Evolutionary conservation across 2,329 filamentous ascomycete genomes (phyloP), one percentile per base, ranked within the genome.

Genomic region (Phialocephala subalpina): DNA sequence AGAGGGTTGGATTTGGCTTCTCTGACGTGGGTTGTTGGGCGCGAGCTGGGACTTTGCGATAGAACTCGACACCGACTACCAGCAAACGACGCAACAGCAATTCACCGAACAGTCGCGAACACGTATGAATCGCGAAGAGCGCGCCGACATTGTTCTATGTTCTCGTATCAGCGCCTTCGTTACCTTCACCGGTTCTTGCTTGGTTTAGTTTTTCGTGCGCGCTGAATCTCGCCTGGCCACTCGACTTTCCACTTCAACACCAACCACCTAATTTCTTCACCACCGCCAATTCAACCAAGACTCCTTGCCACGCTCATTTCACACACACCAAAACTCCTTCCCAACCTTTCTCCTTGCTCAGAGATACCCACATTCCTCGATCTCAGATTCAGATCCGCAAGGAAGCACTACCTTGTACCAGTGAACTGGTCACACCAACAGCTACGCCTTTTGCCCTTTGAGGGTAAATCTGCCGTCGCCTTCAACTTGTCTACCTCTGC

Each of bases 401-500:
- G 58, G 52, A 64, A 53, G 58, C 12, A 55, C 40, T 53, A 42
- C 53, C 53, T 22, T 8, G 59, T 47, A 45, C 35, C 27, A 47
- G 62, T 60, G 49, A 65, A 65, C 62, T 25, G 40, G 49, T 63
- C 40, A 62, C 60, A 66, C 42, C 64, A 45, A 64, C 59, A 62
- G 58, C 65, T 63, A 58, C 38, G 29, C 20, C 49, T 35, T 64
- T 38, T 59, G 55, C 72, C 66, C 57, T 58, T 58, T 35, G 56
- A 29, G 67, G 69, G 69, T 59, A 60, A 58, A 58, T 65, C 52
- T 8, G 45, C 60, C 57, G 60, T 55, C 67, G 62, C 66, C 61
- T 68, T 73, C 75, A 71, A 66, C 70, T 75, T 76, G 74, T 73
- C 72, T 67, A 66, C 72, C 67, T 67, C 68, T 20, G 62, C 56